Conservation (phyloP, 2,329 filamentous ascomycete species). For the Venturia aucupariae region DNA sequence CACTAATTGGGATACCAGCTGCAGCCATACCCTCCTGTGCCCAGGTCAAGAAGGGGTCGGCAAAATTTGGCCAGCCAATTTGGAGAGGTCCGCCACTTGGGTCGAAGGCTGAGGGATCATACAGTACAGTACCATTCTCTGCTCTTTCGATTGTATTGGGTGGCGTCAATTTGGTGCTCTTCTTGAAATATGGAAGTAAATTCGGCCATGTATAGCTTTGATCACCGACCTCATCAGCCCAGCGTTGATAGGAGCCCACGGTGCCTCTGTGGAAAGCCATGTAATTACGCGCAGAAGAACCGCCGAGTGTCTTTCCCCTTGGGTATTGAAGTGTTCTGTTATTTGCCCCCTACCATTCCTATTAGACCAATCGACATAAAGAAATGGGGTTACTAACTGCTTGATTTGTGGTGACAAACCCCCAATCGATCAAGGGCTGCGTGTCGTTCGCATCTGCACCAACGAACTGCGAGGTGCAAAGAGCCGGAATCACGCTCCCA, state of each 20-base stretch:
- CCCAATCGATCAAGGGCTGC: conserved; percentile 24
- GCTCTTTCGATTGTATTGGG: conserved; percentile 22
- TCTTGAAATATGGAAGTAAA: conserved; percentile 24
- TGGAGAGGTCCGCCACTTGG: conserved; percentile 8
- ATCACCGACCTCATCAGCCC: conserved; percentile 25
- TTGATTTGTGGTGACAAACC: conserved; percentile 23
- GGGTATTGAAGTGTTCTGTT: conserved; percentile 20
- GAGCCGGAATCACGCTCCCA: neutral
- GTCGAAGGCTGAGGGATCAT: conserved; percentile 15
- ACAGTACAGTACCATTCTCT: conserved; percentile 21
- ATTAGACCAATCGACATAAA: neutral
- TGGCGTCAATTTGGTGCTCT: conserved; percentile 22
- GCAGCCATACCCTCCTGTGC: conserved; percentile 17
- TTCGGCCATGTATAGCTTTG: conserved; percentile 23
- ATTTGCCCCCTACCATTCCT: neutral
- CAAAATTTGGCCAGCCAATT: conserved; percentile 7
- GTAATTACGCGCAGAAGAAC: conserved; percentile 12
- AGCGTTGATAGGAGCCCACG: conserved; percentile 16
- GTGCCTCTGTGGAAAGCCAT: conserved; percentile 13
- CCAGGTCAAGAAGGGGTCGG: conserved; percentile 2
- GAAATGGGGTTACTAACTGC: neutral
- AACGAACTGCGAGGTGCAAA: neutral
- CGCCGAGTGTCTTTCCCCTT: conserved; percentile 23
- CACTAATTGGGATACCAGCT: conserved; percentile 20
- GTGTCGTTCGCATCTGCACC: conserved; percentile 15